A percentile compares a stretch with the other conserved stretches of the same genome.
Evolutionary conservation across 192 early-diverging fungal genomes (phyloP).

Genomic region (Coemansia sp.): DNA sequence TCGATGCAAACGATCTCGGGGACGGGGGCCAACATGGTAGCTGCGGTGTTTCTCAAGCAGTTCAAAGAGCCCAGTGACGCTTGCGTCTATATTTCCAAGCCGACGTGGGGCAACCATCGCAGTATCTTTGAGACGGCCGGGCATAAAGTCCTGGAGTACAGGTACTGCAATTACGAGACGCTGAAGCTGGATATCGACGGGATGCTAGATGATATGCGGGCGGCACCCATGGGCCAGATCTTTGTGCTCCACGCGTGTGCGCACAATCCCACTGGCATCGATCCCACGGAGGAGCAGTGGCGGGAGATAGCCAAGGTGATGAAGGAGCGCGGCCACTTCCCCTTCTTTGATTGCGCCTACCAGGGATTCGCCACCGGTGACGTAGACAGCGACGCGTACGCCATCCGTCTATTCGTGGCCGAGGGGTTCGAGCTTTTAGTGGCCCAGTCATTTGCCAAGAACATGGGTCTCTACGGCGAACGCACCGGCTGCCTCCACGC

Average conservation of each 20-base stretch:
- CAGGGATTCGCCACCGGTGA: conserved; percentile 96
- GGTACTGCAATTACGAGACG: conserved; percentile 83
- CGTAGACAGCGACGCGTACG: conserved; percentile 86
- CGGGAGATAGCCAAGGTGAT: conserved; percentile 83
- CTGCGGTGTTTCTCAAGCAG: conserved; percentile 75
- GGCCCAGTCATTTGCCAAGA: conserved; percentile 95
- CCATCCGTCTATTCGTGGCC: conserved; percentile 90
- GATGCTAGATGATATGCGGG: conserved; percentile 64
- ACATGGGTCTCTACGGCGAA: conserved; percentile 97
- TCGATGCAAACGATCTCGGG: conserved; percentile 92
- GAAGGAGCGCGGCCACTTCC: conserved; percentile 76
- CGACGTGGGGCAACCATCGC: conserved; percentile 98
- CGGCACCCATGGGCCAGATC: conserved; percentile 77
- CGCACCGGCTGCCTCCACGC: conserved; percentile 83
- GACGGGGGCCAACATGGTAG: conserved; percentile 87
- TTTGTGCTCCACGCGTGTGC: conserved; percentile 94
- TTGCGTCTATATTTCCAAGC: conserved; percentile 85
- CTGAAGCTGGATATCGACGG: conserved; percentile 78
- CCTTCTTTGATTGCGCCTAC: conserved; percentile 99
- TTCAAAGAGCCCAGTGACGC: conserved; percentile 63
- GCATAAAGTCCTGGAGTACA: conserved; percentile 79
- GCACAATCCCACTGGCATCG: conserved; percentile 99
- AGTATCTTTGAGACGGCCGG: conserved; percentile 86
- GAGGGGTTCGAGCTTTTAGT: conserved; percentile 90
- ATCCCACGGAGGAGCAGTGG: conserved; percentile 95